Conservation (phyloP, 2,329 filamentous ascomycete genomes). For the Scedosporium boydii region DNA sequence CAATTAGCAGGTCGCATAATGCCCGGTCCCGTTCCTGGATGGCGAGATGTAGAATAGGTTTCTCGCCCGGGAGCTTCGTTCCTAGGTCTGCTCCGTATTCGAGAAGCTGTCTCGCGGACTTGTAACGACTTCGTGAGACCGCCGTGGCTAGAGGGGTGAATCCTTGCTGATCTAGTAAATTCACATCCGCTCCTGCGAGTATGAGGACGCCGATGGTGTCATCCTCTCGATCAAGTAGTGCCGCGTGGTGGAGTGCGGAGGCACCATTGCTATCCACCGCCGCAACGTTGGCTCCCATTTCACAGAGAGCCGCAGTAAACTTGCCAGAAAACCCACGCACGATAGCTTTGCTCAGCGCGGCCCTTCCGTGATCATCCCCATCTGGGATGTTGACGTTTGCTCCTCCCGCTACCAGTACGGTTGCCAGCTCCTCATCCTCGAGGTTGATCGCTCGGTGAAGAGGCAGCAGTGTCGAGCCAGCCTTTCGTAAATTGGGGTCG, state of each 20-base stretch:
- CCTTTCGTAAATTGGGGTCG: constrained; percentile 12
- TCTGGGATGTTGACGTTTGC: constrained; percentile 12
- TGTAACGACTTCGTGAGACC: constrained; percentile 10
- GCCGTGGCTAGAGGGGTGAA: constrained; percentile 14
- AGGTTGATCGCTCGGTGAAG: constrained; percentile 14
- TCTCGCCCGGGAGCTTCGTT: constrained; percentile 10
- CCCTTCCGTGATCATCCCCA: constrained; percentile 10
- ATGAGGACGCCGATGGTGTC: constrained; percentile 13
- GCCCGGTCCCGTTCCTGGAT: constrained; percentile 11
- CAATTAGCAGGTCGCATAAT: constrained; percentile 14
- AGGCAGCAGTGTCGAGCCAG: constrained; percentile 10
- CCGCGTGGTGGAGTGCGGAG: constrained; percentile 15
- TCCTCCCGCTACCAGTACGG: constrained; percentile 13
- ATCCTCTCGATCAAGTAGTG: constrained; percentile 10
- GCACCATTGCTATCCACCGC: constrained; percentile 13
- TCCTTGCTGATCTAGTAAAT: constrained; percentile 11
- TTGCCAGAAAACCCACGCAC: constrained; percentile 12
- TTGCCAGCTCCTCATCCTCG: constrained; percentile 11
- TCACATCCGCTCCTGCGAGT: constrained; percentile 12
- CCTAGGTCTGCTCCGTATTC: constrained; percentile 15
- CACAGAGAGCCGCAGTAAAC: constrained; percentile 14
- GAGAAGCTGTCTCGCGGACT: constrained; percentile 10
- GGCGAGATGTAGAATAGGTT: constrained; percentile 14
- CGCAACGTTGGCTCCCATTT: constrained; percentile 13
- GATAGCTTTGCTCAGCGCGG: constrained; percentile 13